Evolutionary conservation across 108 stramenopile genomes (phyloP).

Genomic region (Nannochloropsis oceanica): DNA sequence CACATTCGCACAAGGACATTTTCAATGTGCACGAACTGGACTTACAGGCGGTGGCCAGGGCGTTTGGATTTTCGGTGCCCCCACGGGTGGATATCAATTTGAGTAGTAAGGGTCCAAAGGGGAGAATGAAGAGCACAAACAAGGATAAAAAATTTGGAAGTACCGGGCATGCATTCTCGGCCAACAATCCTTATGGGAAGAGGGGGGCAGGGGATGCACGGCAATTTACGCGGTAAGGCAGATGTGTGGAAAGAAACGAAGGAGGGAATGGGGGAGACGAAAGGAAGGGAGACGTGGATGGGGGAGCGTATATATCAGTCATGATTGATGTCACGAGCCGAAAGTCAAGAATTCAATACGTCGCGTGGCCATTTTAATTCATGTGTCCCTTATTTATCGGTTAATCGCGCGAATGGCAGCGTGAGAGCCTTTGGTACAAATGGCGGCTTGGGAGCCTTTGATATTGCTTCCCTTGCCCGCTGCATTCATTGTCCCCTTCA

Average conservation of each 20-base stretch:
- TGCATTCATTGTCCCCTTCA: too few species aligned
- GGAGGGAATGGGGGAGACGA: too few species aligned
- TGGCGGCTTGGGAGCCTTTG: too few species aligned
- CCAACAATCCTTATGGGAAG: constrained; percentile 88
- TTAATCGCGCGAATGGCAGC: too few species aligned
- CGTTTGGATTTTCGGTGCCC: constrained; percentile 92
- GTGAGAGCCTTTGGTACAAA: too few species aligned
- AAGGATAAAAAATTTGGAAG: constrained; percentile 41
- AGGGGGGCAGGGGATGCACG: constrained; percentile 58
- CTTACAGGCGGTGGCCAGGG: constrained; percentile 67
- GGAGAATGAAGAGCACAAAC: constrained; percentile 28
- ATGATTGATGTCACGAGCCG: too few species aligned
- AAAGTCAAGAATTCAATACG: too few species aligned
- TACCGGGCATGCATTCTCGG: constrained; percentile 78
- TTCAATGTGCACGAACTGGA: constrained; percentile 94
- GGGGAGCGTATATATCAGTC: too few species aligned
- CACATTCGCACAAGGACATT: constrained; percentile 89
- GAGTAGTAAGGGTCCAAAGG: constrained; percentile 56
- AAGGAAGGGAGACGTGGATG: too few species aligned
- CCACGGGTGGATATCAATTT: constrained; percentile 90
- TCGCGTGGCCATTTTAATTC: too few species aligned
- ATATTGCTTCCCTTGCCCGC: too few species aligned
- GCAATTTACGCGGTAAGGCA: constrained; percentile 65
- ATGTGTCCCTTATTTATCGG: too few species aligned
- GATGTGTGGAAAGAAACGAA: not conserved